A percentile compares a stretch with the other conserved stretches of the same genome.
Conservation (phyloP, 2,329 filamentous ascomycete genomes). For the Trichoderma sp. region DNA sequence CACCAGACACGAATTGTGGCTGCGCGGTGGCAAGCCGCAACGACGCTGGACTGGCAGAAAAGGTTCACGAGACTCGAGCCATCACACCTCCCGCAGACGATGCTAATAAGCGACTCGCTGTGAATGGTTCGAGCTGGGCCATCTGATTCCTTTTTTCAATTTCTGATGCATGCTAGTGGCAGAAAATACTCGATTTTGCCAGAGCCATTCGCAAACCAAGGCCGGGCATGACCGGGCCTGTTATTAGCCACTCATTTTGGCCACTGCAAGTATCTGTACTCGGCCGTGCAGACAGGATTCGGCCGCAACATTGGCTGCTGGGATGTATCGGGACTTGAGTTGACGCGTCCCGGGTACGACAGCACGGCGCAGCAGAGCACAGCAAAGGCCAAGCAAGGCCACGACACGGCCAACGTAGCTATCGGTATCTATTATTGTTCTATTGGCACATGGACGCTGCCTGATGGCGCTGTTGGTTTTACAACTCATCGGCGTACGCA, state of each 20-base stretch:
- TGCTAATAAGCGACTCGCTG: neutral
- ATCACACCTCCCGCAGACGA: constrained; percentile 16
- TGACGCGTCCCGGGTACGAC: neutral
- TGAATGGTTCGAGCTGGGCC: constrained; percentile 16
- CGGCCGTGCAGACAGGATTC: neutral
- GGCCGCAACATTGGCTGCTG: neutral
- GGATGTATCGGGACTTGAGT: neutral
- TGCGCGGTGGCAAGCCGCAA: constrained; percentile 19
- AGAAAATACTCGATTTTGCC: constrained; percentile 5
- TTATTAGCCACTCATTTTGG: neutral
- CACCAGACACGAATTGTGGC: constrained; percentile 13
- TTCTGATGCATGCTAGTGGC: constrained; percentile 9
- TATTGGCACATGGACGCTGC: neutral
- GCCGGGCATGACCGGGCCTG: constrained; percentile 8
- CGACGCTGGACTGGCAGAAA: constrained; percentile 1
- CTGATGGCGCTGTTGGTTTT: neutral
- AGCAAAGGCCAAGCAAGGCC: neutral
- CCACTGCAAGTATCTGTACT: neutral
- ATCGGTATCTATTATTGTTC: neutral
- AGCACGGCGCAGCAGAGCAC: neutral
- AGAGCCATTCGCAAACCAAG: constrained; percentile 2
- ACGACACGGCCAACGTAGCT: neutral
- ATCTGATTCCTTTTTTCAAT: constrained; percentile 9
- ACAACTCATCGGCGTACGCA: neutral
- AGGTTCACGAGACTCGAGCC: neutral